phyloP scores from a whole-genome alignment of 148 eudicot species.

The Oxyria digyna region DNA sequence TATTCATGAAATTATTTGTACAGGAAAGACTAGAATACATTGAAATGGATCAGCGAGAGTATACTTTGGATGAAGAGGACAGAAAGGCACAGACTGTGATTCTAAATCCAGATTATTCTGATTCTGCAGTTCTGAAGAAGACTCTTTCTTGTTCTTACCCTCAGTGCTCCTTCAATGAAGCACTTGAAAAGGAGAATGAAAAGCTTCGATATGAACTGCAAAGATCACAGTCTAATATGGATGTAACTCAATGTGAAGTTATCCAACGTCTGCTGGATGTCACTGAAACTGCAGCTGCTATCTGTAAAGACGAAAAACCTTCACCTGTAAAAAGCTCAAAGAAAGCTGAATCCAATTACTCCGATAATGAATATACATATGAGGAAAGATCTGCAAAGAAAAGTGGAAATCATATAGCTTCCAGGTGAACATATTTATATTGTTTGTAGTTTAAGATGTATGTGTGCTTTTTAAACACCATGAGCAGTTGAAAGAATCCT shows the following conservation, averaged over 20 bases:
- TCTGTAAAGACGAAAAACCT: conserved; percentile 33
- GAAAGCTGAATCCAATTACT: conserved; percentile 24
- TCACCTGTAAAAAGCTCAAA: conserved; percentile 32
- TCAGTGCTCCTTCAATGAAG: conserved; percentile 60
- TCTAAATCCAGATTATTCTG: conserved; percentile 64
- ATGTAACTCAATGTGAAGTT: conserved; percentile 77
- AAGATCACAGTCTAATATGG: conserved; percentile 68
- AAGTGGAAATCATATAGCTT: conserved; percentile 26
- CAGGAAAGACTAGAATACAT: conserved; percentile 77
- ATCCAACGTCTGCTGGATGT: conserved; percentile 81
- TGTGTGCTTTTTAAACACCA: background rate
- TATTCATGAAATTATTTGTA: conserved; percentile 6
- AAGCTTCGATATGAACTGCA: conserved; percentile 81
- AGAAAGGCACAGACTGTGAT: conserved; percentile 66
- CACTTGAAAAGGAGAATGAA: conserved; percentile 75
- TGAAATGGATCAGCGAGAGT: conserved; percentile 80
- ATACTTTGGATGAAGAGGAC: conserved; percentile 85
- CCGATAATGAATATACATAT: conserved; percentile 29
- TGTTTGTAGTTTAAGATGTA: background rate
- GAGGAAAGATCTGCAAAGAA: conserved; percentile 29
- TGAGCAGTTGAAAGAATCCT: background rate
- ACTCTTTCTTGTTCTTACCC: conserved; percentile 92
- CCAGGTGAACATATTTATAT: conserved; percentile 36
- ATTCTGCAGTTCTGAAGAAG: conserved; percentile 61
- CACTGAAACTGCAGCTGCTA: conserved; percentile 56